Conservation (phyloP, 2,329 filamentous ascomycete genomes). For the Penicillium sp. region DNA sequence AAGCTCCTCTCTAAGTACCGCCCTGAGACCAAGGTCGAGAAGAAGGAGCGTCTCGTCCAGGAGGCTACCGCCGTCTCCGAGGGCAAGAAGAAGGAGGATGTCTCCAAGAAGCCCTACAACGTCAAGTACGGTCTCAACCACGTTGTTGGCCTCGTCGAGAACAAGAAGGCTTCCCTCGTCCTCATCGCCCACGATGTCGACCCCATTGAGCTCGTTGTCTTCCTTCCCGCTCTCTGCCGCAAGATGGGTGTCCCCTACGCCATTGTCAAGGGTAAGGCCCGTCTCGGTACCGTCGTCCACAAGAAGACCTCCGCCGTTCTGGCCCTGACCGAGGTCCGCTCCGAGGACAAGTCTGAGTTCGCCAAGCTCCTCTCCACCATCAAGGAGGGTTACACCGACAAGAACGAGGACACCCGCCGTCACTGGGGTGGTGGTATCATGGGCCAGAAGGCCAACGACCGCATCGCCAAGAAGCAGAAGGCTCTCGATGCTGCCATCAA, state of each 20-base stretch:
- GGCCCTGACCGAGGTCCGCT: constrained; percentile 92
- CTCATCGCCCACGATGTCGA: constrained; percentile 99
- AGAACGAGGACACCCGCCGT: constrained; percentile 86
- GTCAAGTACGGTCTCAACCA: constrained; percentile 99
- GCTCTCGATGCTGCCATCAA: constrained; percentile 92
- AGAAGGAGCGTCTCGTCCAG: constrained; percentile 99
- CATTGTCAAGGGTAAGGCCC: constrained; percentile 99
- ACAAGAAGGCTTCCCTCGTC: constrained; percentile 99
- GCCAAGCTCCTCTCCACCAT: constrained; percentile 93
- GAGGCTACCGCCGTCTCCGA: constrained; percentile 97
- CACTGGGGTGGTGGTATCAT: constrained; percentile 99
- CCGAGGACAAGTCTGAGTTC: constrained; percentile 97
- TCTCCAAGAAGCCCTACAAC: constrained; percentile 98
- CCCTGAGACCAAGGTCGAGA: constrained; percentile 97
- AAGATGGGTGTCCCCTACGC: constrained; percentile 99
- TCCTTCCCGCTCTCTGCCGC: constrained; percentile 97
- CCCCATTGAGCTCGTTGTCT: constrained; percentile 99
- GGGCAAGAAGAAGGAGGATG: constrained; percentile 99
- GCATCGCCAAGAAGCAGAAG: constrained; percentile 87
- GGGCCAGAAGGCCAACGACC: constrained; percentile 85
- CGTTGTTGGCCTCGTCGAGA: constrained; percentile 95
- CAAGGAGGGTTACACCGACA: constrained; percentile 98
- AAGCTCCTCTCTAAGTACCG: constrained; percentile 99
- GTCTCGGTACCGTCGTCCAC: constrained; percentile 98
- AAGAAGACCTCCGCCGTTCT: constrained; percentile 99